Conservation (phyloP, 2,329 filamentous ascomycete genomes). For the Fusarium guadeloupense region DNA sequence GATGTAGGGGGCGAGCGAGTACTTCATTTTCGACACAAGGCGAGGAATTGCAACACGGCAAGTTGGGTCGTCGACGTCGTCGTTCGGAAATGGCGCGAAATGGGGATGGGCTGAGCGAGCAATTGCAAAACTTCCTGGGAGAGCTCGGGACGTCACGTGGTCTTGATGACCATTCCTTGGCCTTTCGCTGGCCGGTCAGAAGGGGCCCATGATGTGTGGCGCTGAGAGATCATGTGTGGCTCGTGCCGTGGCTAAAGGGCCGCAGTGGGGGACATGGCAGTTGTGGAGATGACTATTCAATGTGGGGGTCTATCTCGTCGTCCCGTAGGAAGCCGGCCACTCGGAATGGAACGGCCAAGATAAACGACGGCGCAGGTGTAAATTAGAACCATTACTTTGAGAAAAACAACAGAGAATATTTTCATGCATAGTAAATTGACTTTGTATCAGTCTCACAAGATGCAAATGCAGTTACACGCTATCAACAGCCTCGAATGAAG, state of each 20-base stretch:
- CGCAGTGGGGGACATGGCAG: conserved; percentile 1
- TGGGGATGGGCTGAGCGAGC: conserved; percentile 46
- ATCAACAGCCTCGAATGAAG: conserved; percentile 14
- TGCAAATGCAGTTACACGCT: not conserved
- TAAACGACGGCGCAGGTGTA: not conserved
- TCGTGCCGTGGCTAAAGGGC: not conserved
- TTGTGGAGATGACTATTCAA: conserved; percentile 5
- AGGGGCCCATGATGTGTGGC: conserved; percentile 8
- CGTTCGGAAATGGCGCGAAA: conserved; percentile 47
- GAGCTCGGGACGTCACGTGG: conserved; percentile 49
- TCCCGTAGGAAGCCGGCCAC: conserved; percentile 36
- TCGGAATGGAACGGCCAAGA: conserved; percentile 39
- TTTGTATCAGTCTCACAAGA: not conserved
- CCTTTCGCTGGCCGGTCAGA: conserved; percentile 38
- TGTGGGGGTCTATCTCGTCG: conserved; percentile 31
- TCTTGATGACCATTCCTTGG: conserved; percentile 44
- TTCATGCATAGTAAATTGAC: too few species aligned
- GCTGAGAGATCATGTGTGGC: not conserved
- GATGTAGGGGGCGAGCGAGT: conserved; percentile 78
- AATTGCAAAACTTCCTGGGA: conserved; percentile 45
- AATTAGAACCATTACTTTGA: not conserved
- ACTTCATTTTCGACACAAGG: conserved; percentile 66
- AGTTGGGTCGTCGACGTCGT: conserved; percentile 36
- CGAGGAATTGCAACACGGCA: conserved; percentile 40
- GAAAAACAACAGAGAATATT: not conserved